These are phyloP conservation scores for Vinca minor DNA, from an alignment of 257 asterid genomes.

Conservation along the genomic window DNA sequence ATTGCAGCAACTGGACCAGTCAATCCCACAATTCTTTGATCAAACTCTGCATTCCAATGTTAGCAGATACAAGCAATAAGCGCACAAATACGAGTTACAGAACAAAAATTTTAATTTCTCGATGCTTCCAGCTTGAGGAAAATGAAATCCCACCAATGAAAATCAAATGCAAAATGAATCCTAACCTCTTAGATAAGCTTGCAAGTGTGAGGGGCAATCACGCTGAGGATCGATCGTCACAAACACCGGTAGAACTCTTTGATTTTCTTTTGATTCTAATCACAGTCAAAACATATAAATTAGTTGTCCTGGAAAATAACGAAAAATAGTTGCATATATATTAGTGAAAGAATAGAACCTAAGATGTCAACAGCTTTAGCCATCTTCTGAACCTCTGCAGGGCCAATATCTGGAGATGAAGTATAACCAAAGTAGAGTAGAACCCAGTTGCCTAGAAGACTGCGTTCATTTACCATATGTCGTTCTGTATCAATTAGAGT, in stretches of 20 bases:
- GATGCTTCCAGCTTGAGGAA: background rate
- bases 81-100: background rate
- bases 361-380: conserved; percentile 49
- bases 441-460: conserved; percentile 83
- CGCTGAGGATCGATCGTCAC: conserved; percentile 97
- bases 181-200: conserved; percentile 75
- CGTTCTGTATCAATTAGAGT: conserved; percentile 61
- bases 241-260: conserved; percentile 72
- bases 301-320: conserved; percentile 11
- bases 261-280: conserved; percentile 59
- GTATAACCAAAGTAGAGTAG: conserved; percentile 86
- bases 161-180: background rate
- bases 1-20: conserved; percentile 73
- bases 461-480: conserved; percentile 60
- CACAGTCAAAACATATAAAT: conserved; percentile 19
- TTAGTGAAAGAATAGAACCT: conserved; percentile 44
- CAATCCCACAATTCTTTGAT: conserved; percentile 68
- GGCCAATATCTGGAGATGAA: conserved; percentile 97
- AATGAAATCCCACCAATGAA: background rate
- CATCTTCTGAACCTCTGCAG: conserved; percentile 90
- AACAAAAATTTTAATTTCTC: too few species aligned
- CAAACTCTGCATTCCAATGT: conserved; percentile 48
- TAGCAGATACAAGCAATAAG: background rate
- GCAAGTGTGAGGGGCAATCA: conserved; percentile 80
- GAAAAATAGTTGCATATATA: conserved; percentile 7